phyloP scores from a whole-genome alignment of 2,329 filamentous ascomycete species.

The Fusarium devonianum region DNA sequence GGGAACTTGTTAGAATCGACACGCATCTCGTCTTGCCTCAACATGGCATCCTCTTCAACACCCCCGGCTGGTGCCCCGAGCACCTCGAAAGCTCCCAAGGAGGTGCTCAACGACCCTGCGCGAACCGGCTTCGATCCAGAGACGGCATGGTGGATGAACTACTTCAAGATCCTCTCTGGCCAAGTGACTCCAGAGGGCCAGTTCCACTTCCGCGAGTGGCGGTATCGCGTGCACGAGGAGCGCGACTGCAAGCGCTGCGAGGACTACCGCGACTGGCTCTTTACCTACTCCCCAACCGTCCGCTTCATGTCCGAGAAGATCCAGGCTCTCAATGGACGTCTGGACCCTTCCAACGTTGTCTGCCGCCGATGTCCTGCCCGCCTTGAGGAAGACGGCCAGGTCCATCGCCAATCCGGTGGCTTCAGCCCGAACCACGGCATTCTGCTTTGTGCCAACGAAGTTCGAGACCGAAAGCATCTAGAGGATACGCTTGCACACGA shows the following conservation, averaged over 20 bases:
- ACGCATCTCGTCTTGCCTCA: not conserved
- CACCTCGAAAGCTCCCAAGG: constrained; percentile 34
- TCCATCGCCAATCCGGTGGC: constrained; percentile 75
- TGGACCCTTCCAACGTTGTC: constrained; percentile 78
- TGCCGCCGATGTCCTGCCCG: constrained; percentile 78
- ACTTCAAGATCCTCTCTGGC: constrained; percentile 83
- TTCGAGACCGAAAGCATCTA: constrained; percentile 78
- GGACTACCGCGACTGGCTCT: constrained; percentile 80
- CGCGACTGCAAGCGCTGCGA: constrained; percentile 84
- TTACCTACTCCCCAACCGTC: constrained; percentile 84
- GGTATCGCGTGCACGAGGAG: constrained; percentile 77
- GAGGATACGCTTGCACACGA: constrained; percentile 97
- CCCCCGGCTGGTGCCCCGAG: constrained; percentile 29
- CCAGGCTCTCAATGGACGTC: constrained; percentile 75
- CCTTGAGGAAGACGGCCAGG: constrained; percentile 63
- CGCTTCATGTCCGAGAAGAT: constrained; percentile 88
- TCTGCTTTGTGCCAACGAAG: constrained; percentile 89
- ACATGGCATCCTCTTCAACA: constrained; percentile 34
- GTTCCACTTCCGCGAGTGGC: constrained; percentile 79
- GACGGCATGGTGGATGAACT: constrained; percentile 76
- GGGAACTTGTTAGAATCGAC: too few species aligned
- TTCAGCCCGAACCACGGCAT: constrained; percentile 90
- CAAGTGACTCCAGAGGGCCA: constrained; percentile 72
- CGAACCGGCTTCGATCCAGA: constrained; percentile 70
- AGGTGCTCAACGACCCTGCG: constrained; percentile 64